Conservation (phyloP, 2,329 filamentous ascomycete species). For the Dryadomyces sulphureus region DNA sequence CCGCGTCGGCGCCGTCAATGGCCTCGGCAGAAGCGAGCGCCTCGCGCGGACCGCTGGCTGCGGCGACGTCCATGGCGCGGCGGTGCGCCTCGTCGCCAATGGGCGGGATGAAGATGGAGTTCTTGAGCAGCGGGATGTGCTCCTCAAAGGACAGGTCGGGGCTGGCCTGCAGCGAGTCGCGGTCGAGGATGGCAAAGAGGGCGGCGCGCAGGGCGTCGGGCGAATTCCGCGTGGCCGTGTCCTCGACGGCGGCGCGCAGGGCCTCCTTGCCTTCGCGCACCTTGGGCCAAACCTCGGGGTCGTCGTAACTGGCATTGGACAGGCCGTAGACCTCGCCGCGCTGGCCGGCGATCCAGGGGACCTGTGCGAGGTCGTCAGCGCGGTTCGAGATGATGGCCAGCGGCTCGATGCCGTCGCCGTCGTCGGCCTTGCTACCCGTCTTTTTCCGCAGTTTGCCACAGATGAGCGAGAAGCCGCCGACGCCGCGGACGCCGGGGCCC, state of each 20-base stretch:
- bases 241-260: slow-evolving; percentile 25
- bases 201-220: slow-evolving; percentile 29
- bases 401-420: slow-evolving; percentile 10
- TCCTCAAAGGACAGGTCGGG: slow-evolving; percentile 33
- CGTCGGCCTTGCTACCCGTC: background rate
- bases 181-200: slow-evolving; percentile 40
- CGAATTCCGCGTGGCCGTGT: background rate
- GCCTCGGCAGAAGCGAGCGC: slow-evolving; percentile 18
- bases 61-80: slow-evolving; percentile 11
- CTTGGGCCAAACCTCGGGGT: slow-evolving; percentile 45
- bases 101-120: slow-evolving; percentile 46
- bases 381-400: slow-evolving; percentile 51
- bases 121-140: slow-evolving; percentile 35
- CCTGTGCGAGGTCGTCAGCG: slow-evolving; percentile 33
- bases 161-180: slow-evolving; percentile 35
- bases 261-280: slow-evolving; percentile 35
- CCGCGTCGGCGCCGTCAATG: slow-evolving; percentile 22
- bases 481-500: slow-evolving; percentile 38
- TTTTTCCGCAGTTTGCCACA: slow-evolving; percentile 37
- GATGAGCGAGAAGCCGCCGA: slow-evolving; percentile 53
- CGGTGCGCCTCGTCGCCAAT: slow-evolving; percentile 30
- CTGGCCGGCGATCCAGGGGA: slow-evolving; percentile 40
- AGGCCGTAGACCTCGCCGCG: slow-evolving; percentile 40
- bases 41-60: slow-evolving; percentile 17
- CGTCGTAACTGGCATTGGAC: slow-evolving; percentile 45